A percentile compares a stretch with the other conserved stretches of the same genome.
Conservation (phyloP, 2,329 filamentous ascomycete species). For the Alternaria brassicae region DNA sequence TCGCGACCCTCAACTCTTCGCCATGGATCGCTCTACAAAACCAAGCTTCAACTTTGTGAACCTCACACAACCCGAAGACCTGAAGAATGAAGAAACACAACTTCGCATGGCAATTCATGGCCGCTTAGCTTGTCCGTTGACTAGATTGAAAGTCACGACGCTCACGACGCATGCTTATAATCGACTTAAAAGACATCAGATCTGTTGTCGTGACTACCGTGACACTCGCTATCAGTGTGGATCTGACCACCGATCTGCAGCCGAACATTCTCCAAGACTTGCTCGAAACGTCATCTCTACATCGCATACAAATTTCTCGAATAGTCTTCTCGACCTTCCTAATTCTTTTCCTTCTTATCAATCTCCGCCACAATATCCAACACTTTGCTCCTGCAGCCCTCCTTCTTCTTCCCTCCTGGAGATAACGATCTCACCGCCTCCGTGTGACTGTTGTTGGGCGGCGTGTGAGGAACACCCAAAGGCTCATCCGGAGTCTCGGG, state of each 20-base stretch:
- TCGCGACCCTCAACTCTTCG: neutral
- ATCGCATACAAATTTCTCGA: neutral
- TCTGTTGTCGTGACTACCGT: too few relatives aligned
- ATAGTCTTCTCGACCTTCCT: neutral
- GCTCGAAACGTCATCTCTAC: neutral
- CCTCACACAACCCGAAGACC: slow-evolving; percentile 40
- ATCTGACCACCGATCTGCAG: too few relatives aligned
- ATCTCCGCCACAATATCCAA: neutral
- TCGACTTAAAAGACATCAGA: neutral
- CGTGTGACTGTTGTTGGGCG: neutral
- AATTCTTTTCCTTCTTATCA: neutral
- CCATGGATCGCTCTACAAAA: slow-evolving; percentile 36
- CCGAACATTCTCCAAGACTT: neutral
- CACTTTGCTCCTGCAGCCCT: neutral
- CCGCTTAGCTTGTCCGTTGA: neutral
- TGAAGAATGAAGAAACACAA: slow-evolving; percentile 42
- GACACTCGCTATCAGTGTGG: too few relatives aligned
- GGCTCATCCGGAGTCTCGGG: neutral
- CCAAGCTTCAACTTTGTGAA: slow-evolving; percentile 43
- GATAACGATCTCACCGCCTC: neutral
- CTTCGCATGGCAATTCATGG: slow-evolving; percentile 29
- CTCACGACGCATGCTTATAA: neutral
- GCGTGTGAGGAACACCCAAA: neutral
- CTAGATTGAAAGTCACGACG: neutral
- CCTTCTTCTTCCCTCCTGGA: neutral